These are phyloP conservation scores for Rehmannia glutinosa DNA, from an alignment of 257 asterid species.

Conservation along the genomic window DNA sequence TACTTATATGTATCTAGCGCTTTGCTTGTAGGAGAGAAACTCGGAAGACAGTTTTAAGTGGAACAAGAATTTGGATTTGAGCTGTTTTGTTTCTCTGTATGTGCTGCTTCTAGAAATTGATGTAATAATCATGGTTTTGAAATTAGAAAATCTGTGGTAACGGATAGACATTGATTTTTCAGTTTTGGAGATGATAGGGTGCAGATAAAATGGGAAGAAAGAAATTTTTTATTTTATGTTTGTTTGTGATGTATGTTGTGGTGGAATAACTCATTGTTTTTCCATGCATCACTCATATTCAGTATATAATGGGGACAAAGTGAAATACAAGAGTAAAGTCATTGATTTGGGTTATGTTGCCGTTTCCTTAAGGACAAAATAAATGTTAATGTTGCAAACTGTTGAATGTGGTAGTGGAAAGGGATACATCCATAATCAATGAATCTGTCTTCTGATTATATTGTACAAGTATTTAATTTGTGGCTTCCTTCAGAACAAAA, in stretches of 20 bases:
- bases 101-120: background rate
- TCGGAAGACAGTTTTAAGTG: background rate
- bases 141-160: background rate
- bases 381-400: background rate
- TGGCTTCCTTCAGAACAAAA: too few relatives aligned
- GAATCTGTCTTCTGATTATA: background rate
- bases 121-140: background rate
- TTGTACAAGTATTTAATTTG: too few relatives aligned
- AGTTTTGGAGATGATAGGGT: background rate
- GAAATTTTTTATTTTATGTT: too few relatives aligned
- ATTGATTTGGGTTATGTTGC: background rate
- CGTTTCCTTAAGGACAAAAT: background rate
- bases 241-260: background rate
- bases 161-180: background rate
- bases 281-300: too few relatives aligned
- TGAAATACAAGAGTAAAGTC: too few relatives aligned
- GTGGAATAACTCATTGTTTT: too few relatives aligned
- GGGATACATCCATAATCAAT: background rate
- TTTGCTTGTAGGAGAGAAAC: background rate
- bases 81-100: background rate
- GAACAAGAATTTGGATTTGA: background rate
- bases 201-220: background rate
- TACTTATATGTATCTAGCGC: background rate
- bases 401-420: background rate
- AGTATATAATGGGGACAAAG: too few relatives aligned